A percentile compares a stretch with the other conserved stretches of the same genome.
phyloP scores from a whole-genome alignment of 306 rosid genomes.

The Gillenia trifoliata region DNA sequence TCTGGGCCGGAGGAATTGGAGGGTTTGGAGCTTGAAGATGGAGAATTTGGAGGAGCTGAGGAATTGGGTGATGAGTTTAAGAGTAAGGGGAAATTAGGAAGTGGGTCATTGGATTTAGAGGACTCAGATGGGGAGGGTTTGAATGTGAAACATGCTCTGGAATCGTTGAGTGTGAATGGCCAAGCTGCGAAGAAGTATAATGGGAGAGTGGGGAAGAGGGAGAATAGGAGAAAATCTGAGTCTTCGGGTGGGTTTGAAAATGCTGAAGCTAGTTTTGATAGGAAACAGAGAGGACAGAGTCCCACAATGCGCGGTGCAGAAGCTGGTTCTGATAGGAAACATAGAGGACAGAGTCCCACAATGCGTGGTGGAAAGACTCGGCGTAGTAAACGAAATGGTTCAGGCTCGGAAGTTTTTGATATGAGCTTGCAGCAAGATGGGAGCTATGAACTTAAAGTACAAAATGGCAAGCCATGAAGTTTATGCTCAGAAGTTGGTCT shows the following conservation, averaged over 20 bases:
- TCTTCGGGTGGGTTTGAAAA: constrained; percentile 31
- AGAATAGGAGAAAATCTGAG: constrained; percentile 27
- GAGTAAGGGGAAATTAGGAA: constrained; percentile 15
- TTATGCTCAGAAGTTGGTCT: neutral
- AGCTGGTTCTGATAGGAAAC: constrained; percentile 38
- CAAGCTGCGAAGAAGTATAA: neutral
- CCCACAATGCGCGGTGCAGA: constrained; percentile 18
- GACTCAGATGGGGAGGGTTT: neutral
- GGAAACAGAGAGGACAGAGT: constrained; percentile 31
- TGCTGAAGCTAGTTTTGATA: constrained; percentile 31
- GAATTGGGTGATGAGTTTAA: constrained; percentile 14
- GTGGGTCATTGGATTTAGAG: neutral
- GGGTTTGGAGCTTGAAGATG: constrained; percentile 21
- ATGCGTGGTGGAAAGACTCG: constrained; percentile 16
- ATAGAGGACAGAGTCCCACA: constrained; percentile 24
- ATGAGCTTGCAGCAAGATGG: constrained; percentile 78
- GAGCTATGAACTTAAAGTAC: constrained; percentile 38
- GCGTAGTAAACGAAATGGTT: constrained; percentile 21
- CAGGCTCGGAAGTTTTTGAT: constrained; percentile 53
- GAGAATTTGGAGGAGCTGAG: neutral
- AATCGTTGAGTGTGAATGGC: neutral
- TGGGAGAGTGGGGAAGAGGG: constrained; percentile 34
- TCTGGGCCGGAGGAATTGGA: constrained; percentile 32
- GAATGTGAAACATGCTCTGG: neutral
- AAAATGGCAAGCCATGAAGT: constrained; percentile 20